Base-by-base conservation (phyloP, 257 asterid species). In the Lycium barbarum region DNA sequence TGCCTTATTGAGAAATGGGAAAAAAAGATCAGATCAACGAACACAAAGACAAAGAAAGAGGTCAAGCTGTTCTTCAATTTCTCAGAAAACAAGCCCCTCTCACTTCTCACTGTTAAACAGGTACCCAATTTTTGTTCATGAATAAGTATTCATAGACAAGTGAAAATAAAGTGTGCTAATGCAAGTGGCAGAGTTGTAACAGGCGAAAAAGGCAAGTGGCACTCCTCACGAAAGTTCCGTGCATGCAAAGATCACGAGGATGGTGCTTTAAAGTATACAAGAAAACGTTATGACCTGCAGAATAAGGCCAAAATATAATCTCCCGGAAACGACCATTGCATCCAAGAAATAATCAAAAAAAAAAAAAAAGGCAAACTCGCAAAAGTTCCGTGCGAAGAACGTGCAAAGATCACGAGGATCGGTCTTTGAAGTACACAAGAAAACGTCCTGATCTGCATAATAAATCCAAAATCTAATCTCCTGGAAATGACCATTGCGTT, bases 1-100 rank as follows among this genome's bases (percentile, higher is more conserved):
- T 81, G 82, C 55, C n/a, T 84, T 83, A 22, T 61, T 86, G 59
- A 88, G 38, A 68, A 40, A 96, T 95, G 98, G 95, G 93, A 8
- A 92, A 88, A 88, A 93, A 93, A 87, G 95, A 93, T 76, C 93
- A 94, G 85, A 84, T 63, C 81, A 89, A 70, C 53, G 22, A 88
- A 66, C 90, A 90, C 88, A 96, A 88, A 76, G 94, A 93, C 18
- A 90, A 86, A 89, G 89, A 86, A 40, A 93, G 86, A 84, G 93
- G 90, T 86, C 90, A 92, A 63, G 88, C 97, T 36, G 99, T 97
- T 15, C 88, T 97, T 67, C 88, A 90, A 14, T 89, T 95, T 76
- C 88, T 97, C 84, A 92, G 90, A 85, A 95, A 95, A 88, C 98
- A 92, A 88, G 83, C 94, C 70, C 98, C 96, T 9, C 96, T 95